A percentile compares a stretch with the other conserved stretches of the same genome.
These are phyloP conservation scores for Penicillium hesseltinei DNA, from an alignment of 2,329 filamentous ascomycete species.

Conservation along the genomic window DNA sequence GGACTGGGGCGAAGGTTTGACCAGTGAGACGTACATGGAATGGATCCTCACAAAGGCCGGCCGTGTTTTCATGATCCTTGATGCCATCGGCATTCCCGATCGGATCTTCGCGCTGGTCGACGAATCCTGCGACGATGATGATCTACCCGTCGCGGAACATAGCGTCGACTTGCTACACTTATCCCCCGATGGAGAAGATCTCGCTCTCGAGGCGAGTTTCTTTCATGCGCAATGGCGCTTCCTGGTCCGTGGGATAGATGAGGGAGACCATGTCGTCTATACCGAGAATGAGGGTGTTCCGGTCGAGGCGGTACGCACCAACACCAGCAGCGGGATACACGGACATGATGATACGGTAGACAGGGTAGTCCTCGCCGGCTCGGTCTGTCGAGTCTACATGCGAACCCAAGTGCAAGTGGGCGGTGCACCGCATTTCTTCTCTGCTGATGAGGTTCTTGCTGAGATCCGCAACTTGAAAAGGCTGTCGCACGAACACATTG, in stretches of 20 bases:
- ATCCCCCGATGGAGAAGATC: conserved; percentile 47
- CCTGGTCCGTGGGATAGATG: conserved; percentile 54
- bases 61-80: conserved; percentile 59
- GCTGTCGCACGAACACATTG: conserved; percentile 45
- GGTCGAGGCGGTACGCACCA: conserved; percentile 52
- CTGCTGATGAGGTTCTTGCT: conserved; percentile 40
- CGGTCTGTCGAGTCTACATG: conserved; percentile 35
- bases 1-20: conserved; percentile 46
- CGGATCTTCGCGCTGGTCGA: conserved; percentile 62
- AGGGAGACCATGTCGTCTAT: conserved; percentile 58
- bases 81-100: conserved; percentile 60
- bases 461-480: conserved; percentile 41
- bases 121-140: conserved; percentile 60
- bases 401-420: conserved; percentile 41
- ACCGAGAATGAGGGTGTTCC: conserved; percentile 60
- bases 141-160: conserved; percentile 57
- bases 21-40: conserved; percentile 57
- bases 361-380: conserved; percentile 41
- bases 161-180: conserved; percentile 56
- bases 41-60: conserved; percentile 61
- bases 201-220: conserved; percentile 54
- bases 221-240: conserved; percentile 61
- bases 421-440: conserved; percentile 38
- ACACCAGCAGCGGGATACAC: conserved; percentile 34
- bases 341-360: conserved; percentile 36